phyloP scores from a whole-genome alignment of 2,329 filamentous ascomycete genomes.

The Fusarium lyarnte region DNA sequence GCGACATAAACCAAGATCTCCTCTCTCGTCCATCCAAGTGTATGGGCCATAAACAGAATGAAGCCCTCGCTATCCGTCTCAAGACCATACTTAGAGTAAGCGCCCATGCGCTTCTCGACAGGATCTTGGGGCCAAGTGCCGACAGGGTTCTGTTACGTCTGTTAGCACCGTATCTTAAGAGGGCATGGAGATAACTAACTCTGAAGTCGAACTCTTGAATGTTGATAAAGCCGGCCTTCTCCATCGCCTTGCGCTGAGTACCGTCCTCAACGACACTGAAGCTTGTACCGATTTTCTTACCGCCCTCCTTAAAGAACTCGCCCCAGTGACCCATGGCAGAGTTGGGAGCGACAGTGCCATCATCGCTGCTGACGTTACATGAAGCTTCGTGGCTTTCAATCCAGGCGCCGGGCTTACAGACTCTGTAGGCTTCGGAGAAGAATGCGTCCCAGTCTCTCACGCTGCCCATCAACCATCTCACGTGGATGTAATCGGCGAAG shows the following conservation, averaged over 20 bases:
- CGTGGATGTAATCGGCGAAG: constrained; percentile 69
- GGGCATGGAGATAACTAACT: neutral
- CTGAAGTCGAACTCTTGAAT: constrained; percentile 39
- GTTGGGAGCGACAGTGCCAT: constrained; percentile 40
- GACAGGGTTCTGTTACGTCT: constrained; percentile 24
- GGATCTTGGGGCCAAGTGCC: constrained; percentile 32
- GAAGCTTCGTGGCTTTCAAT: constrained; percentile 48
- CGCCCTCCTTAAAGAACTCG: constrained; percentile 43
- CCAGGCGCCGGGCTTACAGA: constrained; percentile 65
- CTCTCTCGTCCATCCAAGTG: constrained; percentile 49
- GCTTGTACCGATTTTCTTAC: constrained; percentile 45
- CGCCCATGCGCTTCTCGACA: constrained; percentile 28
- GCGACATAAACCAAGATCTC: constrained; percentile 49
- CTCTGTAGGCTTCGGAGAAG: constrained; percentile 60
- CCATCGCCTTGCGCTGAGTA: constrained; percentile 31
- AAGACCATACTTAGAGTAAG: constrained; percentile 46
- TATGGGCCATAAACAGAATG: constrained; percentile 47
- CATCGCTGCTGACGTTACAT: constrained; percentile 42
- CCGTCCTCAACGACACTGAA: constrained; percentile 39
- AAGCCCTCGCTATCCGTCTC: constrained; percentile 51
- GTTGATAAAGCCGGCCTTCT: constrained; percentile 35
- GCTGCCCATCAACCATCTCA: constrained; percentile 64
- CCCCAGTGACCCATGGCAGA: constrained; percentile 45
- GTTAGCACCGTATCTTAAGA: fast-evolving
- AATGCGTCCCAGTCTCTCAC: constrained; percentile 65